Base-by-base conservation (phyloP, 495 filamentous ascomycete genomes). In the Daldinia decipiens region DNA sequence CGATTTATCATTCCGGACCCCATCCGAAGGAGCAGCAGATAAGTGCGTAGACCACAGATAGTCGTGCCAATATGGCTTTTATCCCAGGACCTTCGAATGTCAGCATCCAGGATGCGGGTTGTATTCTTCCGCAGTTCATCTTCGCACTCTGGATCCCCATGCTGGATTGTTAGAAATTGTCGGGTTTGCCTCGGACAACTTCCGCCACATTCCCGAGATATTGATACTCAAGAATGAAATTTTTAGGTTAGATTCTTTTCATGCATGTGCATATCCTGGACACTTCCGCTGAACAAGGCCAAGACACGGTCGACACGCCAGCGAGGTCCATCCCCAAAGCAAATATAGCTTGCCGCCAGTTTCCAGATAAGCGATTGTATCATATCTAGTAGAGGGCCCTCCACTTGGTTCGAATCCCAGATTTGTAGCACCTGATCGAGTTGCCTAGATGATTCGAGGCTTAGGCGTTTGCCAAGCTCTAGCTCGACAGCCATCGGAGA, bases 281-380 rank as follows among this genome's bases (percentile, higher is more conserved):
- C 19, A 27, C 21, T 45, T 21, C 53, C 53, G 13, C 60, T 45
- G 21, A 26, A 60, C 31, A 70, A 26, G 12, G 66, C 59, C 38
- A 47, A 52, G 15, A 70, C 60, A n/a, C 17, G 38, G 29, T 71
- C 63, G 29, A 40, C 17, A 15, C 47, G 58, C 68, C 68, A 71
- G 13, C 68, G 68, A 59, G 62, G 68, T 21, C 68, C 63, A 55
- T 67, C 38, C n/a, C 68, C 68, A 47, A 71, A 71, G 9, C 68
- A 71, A 8, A 58, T 54, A 32, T 13, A 67, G 31, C 15, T 67
- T 26, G 2, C 43, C 9, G 52, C 34, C 9, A 71, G 29, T 17
- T 24, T 21, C 47, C 66, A 59, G 4, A 71, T 62, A 45, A 67
- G 58, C 13, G 68, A 65, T 21, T 66, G 50, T 19, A 66, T 24